Conservation (phyloP, 2,329 filamentous ascomycete genomes). For the Aspergillus carbonarius region DNA sequence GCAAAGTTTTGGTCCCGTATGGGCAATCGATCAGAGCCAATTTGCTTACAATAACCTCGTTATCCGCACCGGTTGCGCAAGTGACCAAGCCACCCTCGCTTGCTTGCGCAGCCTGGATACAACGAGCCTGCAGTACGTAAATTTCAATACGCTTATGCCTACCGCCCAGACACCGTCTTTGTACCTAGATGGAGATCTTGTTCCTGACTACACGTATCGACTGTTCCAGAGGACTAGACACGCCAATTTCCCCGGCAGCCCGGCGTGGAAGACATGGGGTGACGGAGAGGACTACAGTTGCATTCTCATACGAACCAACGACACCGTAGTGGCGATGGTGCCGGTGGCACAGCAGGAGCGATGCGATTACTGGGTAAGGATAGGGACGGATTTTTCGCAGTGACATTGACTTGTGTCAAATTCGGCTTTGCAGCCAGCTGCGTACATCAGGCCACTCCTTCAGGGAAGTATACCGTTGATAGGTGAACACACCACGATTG, state of each 20-base stretch:
- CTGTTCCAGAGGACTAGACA: slow-evolving; percentile 52
- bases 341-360: slow-evolving; percentile 39
- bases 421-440: no score
- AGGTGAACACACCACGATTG: not conserved
- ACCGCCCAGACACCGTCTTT: slow-evolving; percentile 44
- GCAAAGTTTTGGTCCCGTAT: slow-evolving; percentile 52
- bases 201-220: slow-evolving; percentile 50
- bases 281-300: slow-evolving; percentile 33
- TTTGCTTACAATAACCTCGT: slow-evolving; percentile 54
- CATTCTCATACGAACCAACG: slow-evolving; percentile 46
- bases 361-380: slow-evolving; percentile 52
- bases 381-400: slow-evolving; percentile 51
- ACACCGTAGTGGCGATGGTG: slow-evolving; percentile 50
- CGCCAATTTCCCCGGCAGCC: slow-evolving; percentile 44
- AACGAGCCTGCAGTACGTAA: slow-evolving; percentile 46
- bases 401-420: slow-evolving; percentile 20
- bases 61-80: slow-evolving; percentile 49
- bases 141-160: slow-evolving; percentile 49
- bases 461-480: no score
- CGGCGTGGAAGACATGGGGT: slow-evolving; percentile 54
- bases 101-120: slow-evolving; percentile 52
- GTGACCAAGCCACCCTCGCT: slow-evolving; percentile 41
- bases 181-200: slow-evolving; percentile 54
- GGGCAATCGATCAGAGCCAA: slow-evolving; percentile 51
- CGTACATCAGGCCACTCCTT: no score